Conservation (phyloP, 2,329 filamentous ascomycete genomes). For the Clonostachys byssicola region DNA sequence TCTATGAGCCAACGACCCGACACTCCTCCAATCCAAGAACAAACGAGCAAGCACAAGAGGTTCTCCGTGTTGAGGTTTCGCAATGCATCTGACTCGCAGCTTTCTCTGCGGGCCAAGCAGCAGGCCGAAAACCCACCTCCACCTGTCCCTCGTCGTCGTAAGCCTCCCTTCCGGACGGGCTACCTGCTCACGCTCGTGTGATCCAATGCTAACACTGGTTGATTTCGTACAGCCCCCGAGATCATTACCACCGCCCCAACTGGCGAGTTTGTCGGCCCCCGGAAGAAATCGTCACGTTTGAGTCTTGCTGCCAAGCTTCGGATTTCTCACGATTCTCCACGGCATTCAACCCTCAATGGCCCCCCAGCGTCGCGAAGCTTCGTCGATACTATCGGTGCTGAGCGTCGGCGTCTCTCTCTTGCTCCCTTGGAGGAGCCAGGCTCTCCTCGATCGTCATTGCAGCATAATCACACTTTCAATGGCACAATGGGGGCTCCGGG, state of each 20-base stretch:
- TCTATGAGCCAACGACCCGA: constrained; percentile 26
- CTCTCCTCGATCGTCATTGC: constrained; percentile 20
- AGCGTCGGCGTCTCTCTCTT: constrained; percentile 19
- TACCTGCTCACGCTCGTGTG: not conserved
- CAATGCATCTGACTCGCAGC: constrained; percentile 88
- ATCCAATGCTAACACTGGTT: not conserved
- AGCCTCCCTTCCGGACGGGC: not conserved
- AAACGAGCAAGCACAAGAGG: constrained; percentile 52
- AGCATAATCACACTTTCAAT: constrained; percentile 17
- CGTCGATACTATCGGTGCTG: constrained; percentile 30
- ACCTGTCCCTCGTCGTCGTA: constrained; percentile 53
- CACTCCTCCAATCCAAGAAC: constrained; percentile 49
- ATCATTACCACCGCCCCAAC: constrained; percentile 95
- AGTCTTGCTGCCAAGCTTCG: constrained; percentile 48
- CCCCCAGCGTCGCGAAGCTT: constrained; percentile 11
- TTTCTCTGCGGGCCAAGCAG: constrained; percentile 71
- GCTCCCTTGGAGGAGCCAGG: constrained; percentile 53
- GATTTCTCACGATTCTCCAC: constrained; percentile 42
- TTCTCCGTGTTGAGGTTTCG: constrained; percentile 77
- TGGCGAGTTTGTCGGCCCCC: constrained; percentile 49
- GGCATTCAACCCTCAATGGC: constrained; percentile 7
- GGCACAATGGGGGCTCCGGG: constrained; percentile 42
- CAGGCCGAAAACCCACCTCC: constrained; percentile 51
- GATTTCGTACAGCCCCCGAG: constrained; percentile 45
- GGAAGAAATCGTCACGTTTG: constrained; percentile 52